A percentile compares a stretch with the other conserved stretches of the same genome.
These are phyloP conservation scores for Cladosporium sp. DNA, from an alignment of 2,329 filamentous ascomycete genomes.

Conservation along the genomic window DNA sequence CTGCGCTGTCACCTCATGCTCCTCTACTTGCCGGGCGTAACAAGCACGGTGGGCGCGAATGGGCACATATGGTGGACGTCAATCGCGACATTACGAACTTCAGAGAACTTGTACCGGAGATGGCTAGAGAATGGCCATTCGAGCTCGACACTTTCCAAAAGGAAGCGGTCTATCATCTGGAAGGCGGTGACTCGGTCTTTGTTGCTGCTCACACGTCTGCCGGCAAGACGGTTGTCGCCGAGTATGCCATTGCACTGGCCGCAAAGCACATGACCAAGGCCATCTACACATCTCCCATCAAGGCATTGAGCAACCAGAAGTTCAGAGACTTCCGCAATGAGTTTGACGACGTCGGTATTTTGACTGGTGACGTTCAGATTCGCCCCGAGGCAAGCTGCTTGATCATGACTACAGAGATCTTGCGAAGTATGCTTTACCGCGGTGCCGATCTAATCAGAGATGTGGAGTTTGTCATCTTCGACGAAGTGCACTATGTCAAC, in stretches of 20 bases:
- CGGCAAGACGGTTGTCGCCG: slow-evolving; percentile 96
- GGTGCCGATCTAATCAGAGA: slow-evolving; percentile 95
- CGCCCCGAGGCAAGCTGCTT: slow-evolving; percentile 95
- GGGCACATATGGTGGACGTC: slow-evolving; percentile 98
- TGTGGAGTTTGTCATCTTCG: slow-evolving; percentile 98
- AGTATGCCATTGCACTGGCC: slow-evolving; percentile 94
- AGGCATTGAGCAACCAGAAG: slow-evolving; percentile 97
- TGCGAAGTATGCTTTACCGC: slow-evolving; percentile 96
- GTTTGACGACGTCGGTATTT: slow-evolving; percentile 94
- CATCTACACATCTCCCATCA: slow-evolving; percentile 98
- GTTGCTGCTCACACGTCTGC: slow-evolving; percentile 97
- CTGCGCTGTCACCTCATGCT: slow-evolving; percentile 82
- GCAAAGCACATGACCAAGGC: slow-evolving; percentile 99
- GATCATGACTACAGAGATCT: slow-evolving; percentile 98
- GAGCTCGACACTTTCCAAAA: slow-evolving; percentile 98
- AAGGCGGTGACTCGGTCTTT: slow-evolving; percentile 95
- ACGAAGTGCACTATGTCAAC: slow-evolving; percentile 98
- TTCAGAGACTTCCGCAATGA: slow-evolving; percentile 89
- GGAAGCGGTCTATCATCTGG: slow-evolving; percentile 95
- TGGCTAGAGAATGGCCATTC: slow-evolving; percentile 95
- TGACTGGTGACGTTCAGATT: slow-evolving; percentile 97
- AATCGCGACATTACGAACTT: slow-evolving; percentile 94
- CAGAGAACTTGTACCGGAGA: slow-evolving; percentile 86
- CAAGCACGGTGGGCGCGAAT: slow-evolving; percentile 78
- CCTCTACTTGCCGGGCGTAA: slow-evolving; percentile 70